phyloP scores from a whole-genome alignment of 2,329 filamentous ascomycete species.

The Aspergillus sp. region DNA sequence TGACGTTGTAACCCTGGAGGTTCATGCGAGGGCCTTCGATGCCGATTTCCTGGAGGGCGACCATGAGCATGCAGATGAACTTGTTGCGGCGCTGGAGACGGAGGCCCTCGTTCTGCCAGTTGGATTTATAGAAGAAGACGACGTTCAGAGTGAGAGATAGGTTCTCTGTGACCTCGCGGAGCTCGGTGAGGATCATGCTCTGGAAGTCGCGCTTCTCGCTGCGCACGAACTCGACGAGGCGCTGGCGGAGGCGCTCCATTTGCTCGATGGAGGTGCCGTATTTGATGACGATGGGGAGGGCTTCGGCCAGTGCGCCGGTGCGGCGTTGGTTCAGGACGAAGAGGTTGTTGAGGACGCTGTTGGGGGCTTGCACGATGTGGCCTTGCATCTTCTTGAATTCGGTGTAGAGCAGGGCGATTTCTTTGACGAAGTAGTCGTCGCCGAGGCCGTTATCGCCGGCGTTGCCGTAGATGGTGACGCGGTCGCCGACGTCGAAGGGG shows the following conservation, averaged over 20 bases:
- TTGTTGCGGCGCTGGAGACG: conserved; percentile 90
- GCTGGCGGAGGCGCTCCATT: conserved; percentile 76
- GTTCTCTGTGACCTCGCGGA: conserved; percentile 76
- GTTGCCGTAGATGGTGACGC: conserved; percentile 88
- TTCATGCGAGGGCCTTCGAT: conserved; percentile 81
- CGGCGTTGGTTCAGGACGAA: conserved; percentile 95
- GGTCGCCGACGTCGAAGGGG: conserved; percentile 92
- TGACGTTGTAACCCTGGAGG: conserved; percentile 65
- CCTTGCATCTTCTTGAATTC: conserved; percentile 99
- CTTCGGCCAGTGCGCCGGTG: conserved; percentile 83
- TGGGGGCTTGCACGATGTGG: conserved; percentile 92
- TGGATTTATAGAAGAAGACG: conserved; percentile 96
- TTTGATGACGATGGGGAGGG: conserved; percentile 78
- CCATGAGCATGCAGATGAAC: conserved; percentile 89
- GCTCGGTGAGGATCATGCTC: conserved; percentile 79
- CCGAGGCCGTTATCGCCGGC: conserved; percentile 75
- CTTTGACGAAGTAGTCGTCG: conserved; percentile 95
- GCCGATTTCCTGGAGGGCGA: conserved; percentile 76
- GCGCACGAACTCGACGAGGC: conserved; percentile 78
- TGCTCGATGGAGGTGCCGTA: conserved; percentile 83
- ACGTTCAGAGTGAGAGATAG: conserved; percentile 87
- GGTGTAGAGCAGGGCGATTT: conserved; percentile 88
- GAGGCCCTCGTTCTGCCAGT: conserved; percentile 91
- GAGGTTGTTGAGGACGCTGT: conserved; percentile 86
- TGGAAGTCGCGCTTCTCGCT: conserved; percentile 89